phyloP scores from a whole-genome alignment of 805 yeast genomes.

The Saccharomycopsis schoenii region DNA sequence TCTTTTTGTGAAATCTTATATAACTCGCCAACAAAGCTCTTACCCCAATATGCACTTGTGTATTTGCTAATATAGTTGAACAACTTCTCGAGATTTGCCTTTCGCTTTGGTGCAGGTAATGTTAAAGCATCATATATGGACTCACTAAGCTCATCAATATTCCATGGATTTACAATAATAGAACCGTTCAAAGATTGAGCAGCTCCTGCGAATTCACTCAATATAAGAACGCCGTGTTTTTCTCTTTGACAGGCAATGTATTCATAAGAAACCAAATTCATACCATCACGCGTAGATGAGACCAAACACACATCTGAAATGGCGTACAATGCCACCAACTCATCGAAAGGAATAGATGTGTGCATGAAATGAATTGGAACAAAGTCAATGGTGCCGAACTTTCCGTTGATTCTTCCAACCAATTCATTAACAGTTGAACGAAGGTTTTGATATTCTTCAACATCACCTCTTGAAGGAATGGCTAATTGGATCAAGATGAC shows the following conservation, averaged over 20 bases:
- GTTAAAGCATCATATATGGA: constrained; percentile 84
- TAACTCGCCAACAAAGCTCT: constrained; percentile 84
- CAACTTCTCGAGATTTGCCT: constrained; percentile 70
- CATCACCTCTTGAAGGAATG: constrained; percentile 95
- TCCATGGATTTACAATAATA: constrained; percentile 94
- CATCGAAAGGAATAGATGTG: constrained; percentile 82
- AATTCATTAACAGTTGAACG: constrained; percentile 92
- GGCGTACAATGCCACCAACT: constrained; percentile 78
- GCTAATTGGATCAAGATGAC: constrained; percentile 94
- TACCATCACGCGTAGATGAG: constrained; percentile 93
- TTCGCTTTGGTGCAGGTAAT: constrained; percentile 70
- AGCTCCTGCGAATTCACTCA: constrained; percentile 98
- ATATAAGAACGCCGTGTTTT: constrained; percentile 73
- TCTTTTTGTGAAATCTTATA: constrained; percentile 28
- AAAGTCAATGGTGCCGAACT: constrained; percentile 93
- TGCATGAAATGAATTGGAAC: constrained; percentile 97
- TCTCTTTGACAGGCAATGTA: constrained; percentile 92
- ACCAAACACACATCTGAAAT: constrained; percentile 87
- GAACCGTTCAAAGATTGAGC: constrained; percentile 96
- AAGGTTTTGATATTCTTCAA: constrained; percentile 90
- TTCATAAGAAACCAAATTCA: constrained; percentile 94
- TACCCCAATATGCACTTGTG: constrained; percentile 97
- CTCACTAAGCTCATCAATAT: constrained; percentile 83
- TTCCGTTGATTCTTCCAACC: constrained; percentile 94
- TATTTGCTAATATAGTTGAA: constrained; percentile 85